Evolutionary conservation across 2,329 filamentous ascomycete genomes (phyloP).

Genomic region (Aureobasidium musti): DNA sequence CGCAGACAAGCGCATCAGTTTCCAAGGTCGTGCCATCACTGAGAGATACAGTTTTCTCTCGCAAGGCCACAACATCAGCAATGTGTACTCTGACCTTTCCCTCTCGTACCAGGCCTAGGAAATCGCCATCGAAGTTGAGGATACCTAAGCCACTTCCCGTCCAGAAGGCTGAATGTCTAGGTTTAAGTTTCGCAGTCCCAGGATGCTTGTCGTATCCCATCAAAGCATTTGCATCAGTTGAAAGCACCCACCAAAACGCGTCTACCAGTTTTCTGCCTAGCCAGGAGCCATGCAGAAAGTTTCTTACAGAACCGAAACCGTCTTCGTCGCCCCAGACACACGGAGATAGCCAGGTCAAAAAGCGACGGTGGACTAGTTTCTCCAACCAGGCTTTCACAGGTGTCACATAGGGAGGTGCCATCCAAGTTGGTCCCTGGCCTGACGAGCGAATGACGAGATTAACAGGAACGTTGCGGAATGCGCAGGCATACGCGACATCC

Average conservation of each 20-base stretch:
- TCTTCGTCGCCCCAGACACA: conserved; percentile 70
- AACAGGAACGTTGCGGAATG: conserved; percentile 54
- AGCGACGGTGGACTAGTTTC: conserved; percentile 65
- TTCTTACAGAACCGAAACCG: conserved; percentile 58
- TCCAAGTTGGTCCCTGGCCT: conserved; percentile 63
- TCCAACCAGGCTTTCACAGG: conserved; percentile 69
- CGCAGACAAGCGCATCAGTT: conserved; percentile 56
- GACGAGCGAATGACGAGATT: conserved; percentile 60
- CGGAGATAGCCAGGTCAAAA: conserved; percentile 73
- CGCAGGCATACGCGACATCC: conserved; percentile 63
- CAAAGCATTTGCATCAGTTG: conserved; percentile 54
- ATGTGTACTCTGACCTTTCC: conserved; percentile 59
- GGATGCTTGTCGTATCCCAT: conserved; percentile 50
- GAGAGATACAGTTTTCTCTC: conserved; percentile 51
- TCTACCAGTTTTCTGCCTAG: conserved; percentile 59
- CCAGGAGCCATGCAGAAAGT: conserved; percentile 60
- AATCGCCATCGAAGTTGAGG: conserved; percentile 59
- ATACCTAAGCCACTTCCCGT: conserved; percentile 60
- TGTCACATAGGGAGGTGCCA: conserved; percentile 63
- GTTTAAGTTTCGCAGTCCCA: conserved; percentile 47
- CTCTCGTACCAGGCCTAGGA: conserved; percentile 58
- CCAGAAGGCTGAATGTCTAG: conserved; percentile 52
- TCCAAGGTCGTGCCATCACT: conserved; percentile 49
- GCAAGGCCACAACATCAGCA: conserved; percentile 56
- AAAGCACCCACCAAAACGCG: conserved; percentile 59